Conservation (phyloP, 2,329 filamentous ascomycete genomes). For the Fusarium sp. region DNA sequence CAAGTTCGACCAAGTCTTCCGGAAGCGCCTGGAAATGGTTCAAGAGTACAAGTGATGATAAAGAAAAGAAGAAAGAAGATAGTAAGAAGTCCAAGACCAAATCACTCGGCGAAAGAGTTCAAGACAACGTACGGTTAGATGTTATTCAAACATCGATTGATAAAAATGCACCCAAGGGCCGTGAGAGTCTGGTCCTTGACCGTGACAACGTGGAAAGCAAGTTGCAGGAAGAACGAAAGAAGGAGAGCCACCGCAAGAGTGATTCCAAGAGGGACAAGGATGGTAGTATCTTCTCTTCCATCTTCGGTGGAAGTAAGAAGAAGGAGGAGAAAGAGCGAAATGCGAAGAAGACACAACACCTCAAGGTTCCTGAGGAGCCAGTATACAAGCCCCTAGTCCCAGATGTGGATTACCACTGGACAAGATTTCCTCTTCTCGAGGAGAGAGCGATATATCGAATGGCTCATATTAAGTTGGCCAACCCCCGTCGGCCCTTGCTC, state of each 20-base stretch:
- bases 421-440: conserved; percentile 91
- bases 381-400: conserved; percentile 77
- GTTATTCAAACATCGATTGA: conserved; percentile 91
- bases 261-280: conserved; percentile 92
- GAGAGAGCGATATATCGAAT: conserved; percentile 98
- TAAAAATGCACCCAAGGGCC: conserved; percentile 68
- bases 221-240: conserved; percentile 83
- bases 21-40: conserved; percentile 78
- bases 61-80: conserved; percentile 69
- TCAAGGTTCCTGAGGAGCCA: conserved; percentile 83
- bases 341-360: conserved; percentile 78
- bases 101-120: conserved; percentile 64
- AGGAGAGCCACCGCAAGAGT: conserved; percentile 79
- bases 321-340: conserved; percentile 80
- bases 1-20: conserved; percentile 75
- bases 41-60: conserved; percentile 78
- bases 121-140: conserved; percentile 86
- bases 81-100: conserved; percentile 75
- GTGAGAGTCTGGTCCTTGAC: conserved; percentile 87
- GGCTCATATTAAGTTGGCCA: conserved; percentile 99
- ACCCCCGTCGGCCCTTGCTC: conserved; percentile 88
- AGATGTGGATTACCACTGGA: conserved; percentile 96
- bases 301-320: conserved; percentile 92
- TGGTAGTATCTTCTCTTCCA: conserved; percentile 89
- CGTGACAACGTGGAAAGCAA: conserved; percentile 77